Conservation (phyloP, 352 stramenopile genomes). For the Pythium scleroteichum region DNA sequence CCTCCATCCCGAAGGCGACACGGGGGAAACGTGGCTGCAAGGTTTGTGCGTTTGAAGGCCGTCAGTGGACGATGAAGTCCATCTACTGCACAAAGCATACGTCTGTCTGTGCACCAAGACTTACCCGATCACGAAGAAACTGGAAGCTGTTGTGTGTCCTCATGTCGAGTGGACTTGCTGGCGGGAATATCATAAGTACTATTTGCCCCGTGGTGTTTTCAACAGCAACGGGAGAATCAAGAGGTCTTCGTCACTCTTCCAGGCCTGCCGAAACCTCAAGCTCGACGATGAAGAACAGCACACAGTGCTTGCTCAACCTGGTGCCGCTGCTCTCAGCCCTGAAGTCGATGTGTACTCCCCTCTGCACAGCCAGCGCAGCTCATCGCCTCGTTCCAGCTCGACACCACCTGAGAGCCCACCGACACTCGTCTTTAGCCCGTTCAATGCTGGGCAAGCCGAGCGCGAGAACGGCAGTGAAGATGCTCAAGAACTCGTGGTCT, state of each 20-base stretch:
- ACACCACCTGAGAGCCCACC: not conserved
- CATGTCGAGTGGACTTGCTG: conserved; percentile 9
- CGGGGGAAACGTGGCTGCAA: conserved; percentile 15
- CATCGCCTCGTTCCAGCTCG: too few species aligned
- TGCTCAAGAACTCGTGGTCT: not conserved
- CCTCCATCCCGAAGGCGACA: not conserved
- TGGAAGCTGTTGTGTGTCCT: conserved; percentile 5
- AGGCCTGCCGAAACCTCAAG: conserved; percentile 2
- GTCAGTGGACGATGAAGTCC: conserved; percentile 8
- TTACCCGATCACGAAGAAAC: not conserved
- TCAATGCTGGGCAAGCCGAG: not conserved
- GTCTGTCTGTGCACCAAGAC: conserved; percentile 11
- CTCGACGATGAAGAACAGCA: not conserved
- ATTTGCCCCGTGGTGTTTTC: conserved; percentile 7
- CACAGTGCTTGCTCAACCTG: not conserved
- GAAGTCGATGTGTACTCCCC: too few species aligned
- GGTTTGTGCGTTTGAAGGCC: conserved; percentile 10
- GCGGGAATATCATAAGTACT: conserved; percentile 15
- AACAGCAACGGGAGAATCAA: conserved; percentile 11
- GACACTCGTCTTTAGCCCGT: conserved; percentile 3
- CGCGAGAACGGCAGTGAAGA: not conserved
- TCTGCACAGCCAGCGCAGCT: too few species aligned
- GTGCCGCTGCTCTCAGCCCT: not conserved
- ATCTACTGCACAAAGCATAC: conserved; percentile 13
- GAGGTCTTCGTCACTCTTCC: conserved; percentile 7